phyloP scores from a whole-genome alignment of 306 rosid genomes.

The Inga oerstediana region DNA sequence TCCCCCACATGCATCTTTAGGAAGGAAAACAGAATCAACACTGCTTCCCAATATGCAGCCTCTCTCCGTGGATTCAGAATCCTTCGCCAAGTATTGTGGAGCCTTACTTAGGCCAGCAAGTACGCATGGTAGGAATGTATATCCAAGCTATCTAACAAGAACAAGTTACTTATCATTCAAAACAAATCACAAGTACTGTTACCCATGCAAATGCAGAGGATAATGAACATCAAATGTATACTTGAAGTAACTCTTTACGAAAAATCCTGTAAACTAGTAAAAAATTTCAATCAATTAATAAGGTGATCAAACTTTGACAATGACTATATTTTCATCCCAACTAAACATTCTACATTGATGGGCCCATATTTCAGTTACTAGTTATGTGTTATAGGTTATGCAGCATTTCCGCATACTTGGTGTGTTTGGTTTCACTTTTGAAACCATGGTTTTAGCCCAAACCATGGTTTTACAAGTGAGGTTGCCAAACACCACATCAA shows the following conservation, averaged over 20 bases:
- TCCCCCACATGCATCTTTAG: conserved; percentile 83
- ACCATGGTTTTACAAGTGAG: too few relatives aligned
- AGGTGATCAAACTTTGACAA: background rate
- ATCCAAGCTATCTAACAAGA: conserved; percentile 69
- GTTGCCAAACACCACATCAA: too few relatives aligned
- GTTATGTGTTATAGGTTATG: background rate
- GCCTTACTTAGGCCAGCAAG: conserved; percentile 91
- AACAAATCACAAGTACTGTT: background rate
- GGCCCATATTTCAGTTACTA: background rate
- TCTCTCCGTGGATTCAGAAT: conserved; percentile 46
- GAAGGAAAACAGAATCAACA: conserved; percentile 88
- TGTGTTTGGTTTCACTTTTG: too few relatives aligned
- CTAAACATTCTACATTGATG: background rate
- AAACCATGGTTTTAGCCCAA: too few relatives aligned
- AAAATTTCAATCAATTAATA: background rate
- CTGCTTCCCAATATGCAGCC: conserved; percentile 70
- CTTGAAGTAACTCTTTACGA: background rate
- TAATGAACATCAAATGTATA: conserved; percentile 9
- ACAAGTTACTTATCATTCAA: conserved; percentile 2
- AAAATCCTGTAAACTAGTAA: background rate
- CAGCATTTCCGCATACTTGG: background rate
- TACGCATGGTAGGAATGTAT: conserved; percentile 90
- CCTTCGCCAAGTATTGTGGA: conserved; percentile 72
- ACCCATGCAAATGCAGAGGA: conserved; percentile 24
- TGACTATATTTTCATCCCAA: background rate